These are phyloP conservation scores for Monosporozyma aquatica DNA, from an alignment of 805 yeast species.

Conservation along the genomic window DNA sequence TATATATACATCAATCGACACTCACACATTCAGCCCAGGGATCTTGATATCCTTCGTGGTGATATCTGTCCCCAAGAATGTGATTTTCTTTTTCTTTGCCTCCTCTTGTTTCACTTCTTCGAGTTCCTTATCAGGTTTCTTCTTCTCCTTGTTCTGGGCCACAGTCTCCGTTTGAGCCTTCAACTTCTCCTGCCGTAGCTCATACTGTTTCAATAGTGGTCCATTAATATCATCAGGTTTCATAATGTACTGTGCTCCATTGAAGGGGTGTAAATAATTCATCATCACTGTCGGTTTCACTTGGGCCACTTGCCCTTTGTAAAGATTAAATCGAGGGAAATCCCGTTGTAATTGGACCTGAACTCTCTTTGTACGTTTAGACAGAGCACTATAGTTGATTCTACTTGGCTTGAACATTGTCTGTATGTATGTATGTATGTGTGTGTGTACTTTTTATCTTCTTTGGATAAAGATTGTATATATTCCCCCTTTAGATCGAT, in stretches of 20 bases:
- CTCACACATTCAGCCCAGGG: conserved; percentile 23
- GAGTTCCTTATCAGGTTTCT: conserved; percentile 3
- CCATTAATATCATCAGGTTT: conserved; percentile 18
- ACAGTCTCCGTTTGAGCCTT: conserved; percentile 2
- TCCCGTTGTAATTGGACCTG: conserved; percentile 69
- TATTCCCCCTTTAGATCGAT: too few relatives aligned
- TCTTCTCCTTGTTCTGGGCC: neutral
- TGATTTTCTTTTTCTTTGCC: neutral
- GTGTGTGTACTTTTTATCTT: neutral
- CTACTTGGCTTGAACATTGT: conserved; percentile 25
- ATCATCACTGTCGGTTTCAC: conserved; percentile 81
- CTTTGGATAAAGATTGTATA: too few relatives aligned
- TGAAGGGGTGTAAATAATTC: conserved; percentile 57
- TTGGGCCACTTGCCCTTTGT: conserved; percentile 58
- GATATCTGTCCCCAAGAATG: conserved; percentile 13
- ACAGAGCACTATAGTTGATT: conserved; percentile 38
- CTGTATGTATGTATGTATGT: neutral
- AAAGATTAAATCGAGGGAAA: conserved; percentile 49
- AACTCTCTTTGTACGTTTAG: conserved; percentile 47
- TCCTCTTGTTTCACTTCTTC: neutral
- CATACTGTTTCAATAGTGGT: conserved; percentile 9
- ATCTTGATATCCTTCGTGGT: conserved; percentile 22
- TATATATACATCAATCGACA: too few relatives aligned
- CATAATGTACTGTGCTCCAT: conserved; percentile 66
- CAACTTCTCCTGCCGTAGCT: conserved; percentile 3